Percentiles rank a stretch among this genome's conserved stretches.
phyloP scores from a whole-genome alignment of 306 rosid genomes.

The Fagus sylvatica region DNA sequence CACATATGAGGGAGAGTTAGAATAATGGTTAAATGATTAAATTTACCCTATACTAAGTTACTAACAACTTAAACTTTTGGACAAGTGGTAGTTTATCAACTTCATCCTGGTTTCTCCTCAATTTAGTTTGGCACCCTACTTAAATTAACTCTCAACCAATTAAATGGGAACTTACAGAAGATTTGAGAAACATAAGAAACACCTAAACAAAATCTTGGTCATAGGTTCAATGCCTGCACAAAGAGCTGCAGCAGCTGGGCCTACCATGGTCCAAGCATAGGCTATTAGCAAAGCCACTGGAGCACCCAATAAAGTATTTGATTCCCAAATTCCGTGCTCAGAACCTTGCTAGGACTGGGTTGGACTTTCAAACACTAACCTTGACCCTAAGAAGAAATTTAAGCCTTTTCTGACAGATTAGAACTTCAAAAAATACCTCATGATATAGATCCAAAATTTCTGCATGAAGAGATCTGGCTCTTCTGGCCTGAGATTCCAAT shows the following conservation, averaged over 20 bases:
- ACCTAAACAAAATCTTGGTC: background rate
- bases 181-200: background rate
- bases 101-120: background rate
- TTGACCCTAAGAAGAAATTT: slow-evolving; percentile 12
- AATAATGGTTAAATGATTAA: too few relatives aligned
- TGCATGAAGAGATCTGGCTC: slow-evolving; percentile 63
- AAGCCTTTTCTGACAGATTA: slow-evolving; percentile 11
- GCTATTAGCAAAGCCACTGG: background rate
- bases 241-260: background rate
- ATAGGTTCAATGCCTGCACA: background rate
- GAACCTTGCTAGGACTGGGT: background rate
- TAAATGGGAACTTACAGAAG: background rate
- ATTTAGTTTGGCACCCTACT: background rate
- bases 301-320: background rate
- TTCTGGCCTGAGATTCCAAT: slow-evolving; percentile 65
- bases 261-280: background rate
- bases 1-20: too few relatives aligned
- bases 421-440: slow-evolving; percentile 58
- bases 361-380: background rate
- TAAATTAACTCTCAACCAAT: background rate
- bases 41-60: too few relatives aligned
- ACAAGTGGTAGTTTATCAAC: too few relatives aligned
- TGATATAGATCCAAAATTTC: slow-evolving; percentile 55
- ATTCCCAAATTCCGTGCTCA: background rate
- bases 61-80: too few relatives aligned